phyloP scores from a whole-genome alignment of 371 early-diverging fungal genomes.

The Haplosporangium sp. region DNA sequence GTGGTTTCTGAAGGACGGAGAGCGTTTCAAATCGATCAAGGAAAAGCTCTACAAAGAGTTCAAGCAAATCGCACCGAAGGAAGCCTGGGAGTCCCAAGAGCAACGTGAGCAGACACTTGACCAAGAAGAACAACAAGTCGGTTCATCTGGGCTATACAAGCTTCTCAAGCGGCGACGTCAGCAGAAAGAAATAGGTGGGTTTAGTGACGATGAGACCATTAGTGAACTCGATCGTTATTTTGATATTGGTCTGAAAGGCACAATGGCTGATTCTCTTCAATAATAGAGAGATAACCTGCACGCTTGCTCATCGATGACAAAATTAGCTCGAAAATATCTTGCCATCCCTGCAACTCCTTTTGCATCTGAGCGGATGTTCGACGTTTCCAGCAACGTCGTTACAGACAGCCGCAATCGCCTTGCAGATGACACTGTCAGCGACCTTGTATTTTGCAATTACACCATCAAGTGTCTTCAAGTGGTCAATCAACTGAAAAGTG shows the following conservation, averaged over 20 bases:
- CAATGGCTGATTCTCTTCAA: not conserved
- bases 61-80: not conserved
- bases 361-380: conserved; percentile 10
- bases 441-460: conserved; percentile 13
- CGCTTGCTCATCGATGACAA: not conserved
- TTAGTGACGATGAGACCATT: not conserved
- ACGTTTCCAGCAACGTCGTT: not conserved
- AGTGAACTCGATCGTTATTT: conserved; percentile 1
- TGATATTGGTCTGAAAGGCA: not conserved
- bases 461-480: not conserved
- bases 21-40: not conserved
- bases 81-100: no score
- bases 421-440: conserved; percentile 4
- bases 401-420: conserved; percentile 18
- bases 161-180: no score
- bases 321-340: conserved; percentile 12
- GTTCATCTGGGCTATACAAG: not conserved
- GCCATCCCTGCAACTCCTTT: conserved; percentile 15
- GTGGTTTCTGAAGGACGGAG: not conserved
- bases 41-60: not conserved
- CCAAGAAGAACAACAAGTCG: not conserved
- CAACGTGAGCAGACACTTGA: not conserved
- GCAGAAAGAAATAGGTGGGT: not conserved
- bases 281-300: not conserved
- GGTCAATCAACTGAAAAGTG: conserved; percentile 1